These are phyloP conservation scores for Anastatica hierochuntica DNA, from an alignment of 345 rosid species.

Conservation along the genomic window DNA sequence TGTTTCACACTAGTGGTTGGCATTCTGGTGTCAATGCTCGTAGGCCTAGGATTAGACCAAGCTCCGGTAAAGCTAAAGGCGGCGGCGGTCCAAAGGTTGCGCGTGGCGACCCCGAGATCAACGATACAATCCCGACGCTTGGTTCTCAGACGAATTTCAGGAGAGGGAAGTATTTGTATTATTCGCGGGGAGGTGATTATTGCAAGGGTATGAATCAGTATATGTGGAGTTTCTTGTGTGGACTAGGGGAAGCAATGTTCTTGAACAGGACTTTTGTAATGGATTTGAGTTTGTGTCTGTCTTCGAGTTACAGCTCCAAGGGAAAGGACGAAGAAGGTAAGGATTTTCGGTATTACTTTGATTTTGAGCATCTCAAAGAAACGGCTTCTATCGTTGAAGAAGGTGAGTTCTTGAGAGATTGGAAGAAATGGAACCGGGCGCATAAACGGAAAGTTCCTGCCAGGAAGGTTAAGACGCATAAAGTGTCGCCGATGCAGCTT, in stretches of 20 bases:
- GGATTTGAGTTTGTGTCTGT: constrained; percentile 79
- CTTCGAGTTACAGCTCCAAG: constrained; percentile 48
- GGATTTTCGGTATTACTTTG: constrained; percentile 80
- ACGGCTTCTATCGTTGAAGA: constrained; percentile 69
- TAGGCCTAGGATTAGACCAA: constrained; percentile 33
- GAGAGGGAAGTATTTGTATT: constrained; percentile 76
- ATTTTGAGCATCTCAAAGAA: constrained; percentile 88
- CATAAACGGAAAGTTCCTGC: constrained; percentile 67
- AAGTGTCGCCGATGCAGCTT: constrained; percentile 59
- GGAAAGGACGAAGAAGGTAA: constrained; percentile 77
- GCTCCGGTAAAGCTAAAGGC: constrained; percentile 16
- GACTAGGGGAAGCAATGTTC: constrained; percentile 88
- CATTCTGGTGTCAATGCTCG: constrained; percentile 79
- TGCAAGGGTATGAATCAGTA: constrained; percentile 96
- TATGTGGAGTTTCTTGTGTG: constrained; percentile 94
- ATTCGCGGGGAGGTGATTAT: constrained; percentile 82
- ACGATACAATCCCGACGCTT: constrained; percentile 49
- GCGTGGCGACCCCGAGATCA: constrained; percentile 49
- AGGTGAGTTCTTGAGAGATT: constrained; percentile 59
- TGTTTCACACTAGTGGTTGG: constrained; percentile 62
- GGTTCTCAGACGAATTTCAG: constrained; percentile 52
- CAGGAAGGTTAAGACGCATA: constrained; percentile 60
- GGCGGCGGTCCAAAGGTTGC: constrained; percentile 26
- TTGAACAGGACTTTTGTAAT: constrained; percentile 84
- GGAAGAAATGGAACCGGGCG: constrained; percentile 76